A percentile compares a stretch with the other conserved stretches of the same genome.
Conservation (phyloP, 345 rosid species). For the Euphorbia peplus region DNA sequence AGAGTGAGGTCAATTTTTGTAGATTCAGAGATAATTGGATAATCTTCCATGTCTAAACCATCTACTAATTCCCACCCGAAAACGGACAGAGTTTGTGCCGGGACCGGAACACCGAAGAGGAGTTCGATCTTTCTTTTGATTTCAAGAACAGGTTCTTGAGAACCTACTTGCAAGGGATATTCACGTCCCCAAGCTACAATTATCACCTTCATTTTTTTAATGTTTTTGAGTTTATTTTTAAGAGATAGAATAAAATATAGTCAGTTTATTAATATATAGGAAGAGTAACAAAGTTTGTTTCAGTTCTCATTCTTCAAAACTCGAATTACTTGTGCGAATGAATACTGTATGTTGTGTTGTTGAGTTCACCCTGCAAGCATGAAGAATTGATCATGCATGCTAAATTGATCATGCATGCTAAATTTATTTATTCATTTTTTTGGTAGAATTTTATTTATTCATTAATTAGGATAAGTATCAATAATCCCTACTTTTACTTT, state of each 20-base stretch:
- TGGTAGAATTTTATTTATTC: no score
- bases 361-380: slow-evolving; percentile 1
- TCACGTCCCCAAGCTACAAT: slow-evolving; percentile 14
- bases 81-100: slow-evolving; percentile 54
- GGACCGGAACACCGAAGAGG: slow-evolving; percentile 46
- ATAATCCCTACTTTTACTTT: no score
- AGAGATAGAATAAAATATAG: no score
- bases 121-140: slow-evolving; percentile 26
- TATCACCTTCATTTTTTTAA: not conserved
- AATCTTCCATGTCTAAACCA: slow-evolving; percentile 88
- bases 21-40: slow-evolving; percentile 66
- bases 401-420: slow-evolving; percentile 1
- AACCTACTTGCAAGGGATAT: slow-evolving; percentile 7
- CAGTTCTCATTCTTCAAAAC: not conserved
- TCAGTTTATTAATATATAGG: not conserved
- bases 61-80: slow-evolving; percentile 77
- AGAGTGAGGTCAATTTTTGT: slow-evolving; percentile 64
- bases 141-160: slow-evolving; percentile 8
- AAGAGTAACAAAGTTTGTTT: not conserved
- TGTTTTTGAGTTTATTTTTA: not conserved
- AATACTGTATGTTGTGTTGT: not conserved
- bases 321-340: not conserved
- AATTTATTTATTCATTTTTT: not conserved
- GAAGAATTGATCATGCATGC: not conserved
- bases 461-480: no score